Conservation (phyloP, 768 basidiomycete genomes). For the Leccinum subgranulosum region DNA sequence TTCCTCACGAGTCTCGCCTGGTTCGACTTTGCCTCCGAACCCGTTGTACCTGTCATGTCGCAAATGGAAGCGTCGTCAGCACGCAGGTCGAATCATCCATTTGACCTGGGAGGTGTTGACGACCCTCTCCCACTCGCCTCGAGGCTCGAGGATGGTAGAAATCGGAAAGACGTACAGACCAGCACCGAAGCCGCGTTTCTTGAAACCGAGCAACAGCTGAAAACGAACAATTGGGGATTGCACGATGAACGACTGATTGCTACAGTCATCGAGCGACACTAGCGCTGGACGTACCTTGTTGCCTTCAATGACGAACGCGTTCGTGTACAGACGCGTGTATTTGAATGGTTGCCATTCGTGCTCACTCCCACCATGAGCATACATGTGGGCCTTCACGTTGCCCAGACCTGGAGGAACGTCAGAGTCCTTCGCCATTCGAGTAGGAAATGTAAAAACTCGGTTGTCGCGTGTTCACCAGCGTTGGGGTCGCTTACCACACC, state of each 20-base stretch:
- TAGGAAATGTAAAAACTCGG: neutral
- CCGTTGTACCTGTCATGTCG: slow-evolving; percentile 66
- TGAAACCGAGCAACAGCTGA: slow-evolving; percentile 72
- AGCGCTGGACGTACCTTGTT: slow-evolving; percentile 37
- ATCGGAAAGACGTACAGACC: slow-evolving; percentile 43
- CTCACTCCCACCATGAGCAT: slow-evolving; percentile 37
- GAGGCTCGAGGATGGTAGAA: neutral
- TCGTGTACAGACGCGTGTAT: slow-evolving; percentile 55
- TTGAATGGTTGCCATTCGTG: slow-evolving; percentile 47
- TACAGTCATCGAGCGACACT: too few species aligned
- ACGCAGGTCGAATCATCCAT: neutral
- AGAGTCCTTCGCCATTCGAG: slow-evolving; percentile 11
- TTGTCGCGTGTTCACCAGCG: neutral
- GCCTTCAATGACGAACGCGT: slow-evolving; percentile 61
- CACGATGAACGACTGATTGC: neutral
- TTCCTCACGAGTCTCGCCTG: slow-evolving; percentile 60
- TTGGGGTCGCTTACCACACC: neutral
- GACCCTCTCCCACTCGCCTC: neutral
- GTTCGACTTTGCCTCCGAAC: slow-evolving; percentile 86
- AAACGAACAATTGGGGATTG: slow-evolving; percentile 34
- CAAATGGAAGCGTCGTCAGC: neutral
- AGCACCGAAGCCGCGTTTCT: slow-evolving; percentile 75
- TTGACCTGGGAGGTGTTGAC: neutral
- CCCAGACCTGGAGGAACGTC: slow-evolving; percentile 43
- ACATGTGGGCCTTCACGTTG: slow-evolving; percentile 24